Evolutionary conservation across 208 protist genomes (phyloP), one percentile per base, ranked within the genome.

Genomic region (Crithidia expoeki): DNA sequence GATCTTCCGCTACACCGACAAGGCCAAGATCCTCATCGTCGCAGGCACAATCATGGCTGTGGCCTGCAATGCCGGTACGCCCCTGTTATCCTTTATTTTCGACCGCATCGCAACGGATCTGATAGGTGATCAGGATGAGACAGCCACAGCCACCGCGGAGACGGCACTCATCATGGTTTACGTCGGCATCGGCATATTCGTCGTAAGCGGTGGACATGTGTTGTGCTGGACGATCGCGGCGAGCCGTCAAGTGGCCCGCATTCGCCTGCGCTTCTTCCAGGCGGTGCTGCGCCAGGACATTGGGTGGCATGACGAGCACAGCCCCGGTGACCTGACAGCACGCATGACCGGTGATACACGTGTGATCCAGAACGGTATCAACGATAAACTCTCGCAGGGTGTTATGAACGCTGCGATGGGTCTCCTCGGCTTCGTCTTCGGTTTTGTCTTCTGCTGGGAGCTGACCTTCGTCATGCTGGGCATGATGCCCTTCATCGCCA

Each of bases 321-420:
- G 71, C n/a, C 32, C 76, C 23, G 88, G 85, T 17, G 81, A 78
- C 51, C 78, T 93, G 42, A 89, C 90, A 17, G 81, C 85, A 14
- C 85, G 85, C 63, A 86, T 92, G 81, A 89, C 86, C 11, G 84
- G 84, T 21, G 89, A 93, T 67, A 92, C 78, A 4, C 74, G 74
- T 50, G 79, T 95, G 25, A 78, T 94, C 19, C 85, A 94, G 71
- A 93, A 93, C 55, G 93, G 86, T 51, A 93, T 95, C 53, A 92
- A 93, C 74, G 90, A 96, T 57, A 92, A 90, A 62, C 64, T 94
- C 51, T 85, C 84, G 7, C 83, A 88, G 47, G 86, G 86, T 51
- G 60, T 96, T 27, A 66, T 83, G 58, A 81, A 89, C 51, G 21
- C 57, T 1, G 67, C 81, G 25, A 92, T 87, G 73, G 88, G 90